phyloP scores from a whole-genome alignment of 1,284 basidiomycete genomes.

The Schizophyllum amplum region DNA sequence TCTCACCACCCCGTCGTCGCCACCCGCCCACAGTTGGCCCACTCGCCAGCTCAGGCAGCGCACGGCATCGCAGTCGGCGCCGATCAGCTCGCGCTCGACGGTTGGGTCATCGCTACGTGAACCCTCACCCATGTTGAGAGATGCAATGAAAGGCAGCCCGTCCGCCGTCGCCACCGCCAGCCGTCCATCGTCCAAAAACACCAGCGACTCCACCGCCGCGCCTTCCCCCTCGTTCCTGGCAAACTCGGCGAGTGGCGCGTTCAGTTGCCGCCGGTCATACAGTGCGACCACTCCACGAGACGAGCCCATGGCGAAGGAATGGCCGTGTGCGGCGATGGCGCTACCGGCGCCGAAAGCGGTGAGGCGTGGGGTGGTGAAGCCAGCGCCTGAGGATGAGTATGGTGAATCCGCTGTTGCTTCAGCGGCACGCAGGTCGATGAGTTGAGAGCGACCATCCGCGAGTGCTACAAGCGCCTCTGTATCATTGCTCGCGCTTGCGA shows the following conservation, averaged over 20 bases:
- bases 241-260: conserved; percentile 35
- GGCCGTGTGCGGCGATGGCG: conserved; percentile 30
- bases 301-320: conserved; percentile 57
- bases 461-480: conserved; percentile 4
- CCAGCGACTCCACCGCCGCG: conserved; percentile 46
- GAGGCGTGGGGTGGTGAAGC: conserved; percentile 28
- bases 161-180: conserved; percentile 47
- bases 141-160: conserved; percentile 48
- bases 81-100: conserved; percentile 37
- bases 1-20: conserved; percentile 51
- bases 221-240: conserved; percentile 38
- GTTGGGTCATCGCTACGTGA: conserved; percentile 18
- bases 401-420: conserved; percentile 39
- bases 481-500: conserved; percentile 12
- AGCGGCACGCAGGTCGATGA: conserved; percentile 41
- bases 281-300: conserved; percentile 49
- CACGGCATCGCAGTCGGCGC: conserved; percentile 45
- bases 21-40: conserved; percentile 46
- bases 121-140: conserved; percentile 22
- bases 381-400: too few species aligned
- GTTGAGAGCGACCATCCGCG: conserved; percentile 36
- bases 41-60: conserved; percentile 24
- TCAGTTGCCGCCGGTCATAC: conserved; percentile 43
- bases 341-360: conserved; percentile 44
- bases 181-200: conserved; percentile 26